A percentile compares a stretch with the other conserved stretches of the same genome.
Evolutionary conservation across 352 stramenopile species (phyloP).

Genomic region (Blastocystis hominis): DNA sequence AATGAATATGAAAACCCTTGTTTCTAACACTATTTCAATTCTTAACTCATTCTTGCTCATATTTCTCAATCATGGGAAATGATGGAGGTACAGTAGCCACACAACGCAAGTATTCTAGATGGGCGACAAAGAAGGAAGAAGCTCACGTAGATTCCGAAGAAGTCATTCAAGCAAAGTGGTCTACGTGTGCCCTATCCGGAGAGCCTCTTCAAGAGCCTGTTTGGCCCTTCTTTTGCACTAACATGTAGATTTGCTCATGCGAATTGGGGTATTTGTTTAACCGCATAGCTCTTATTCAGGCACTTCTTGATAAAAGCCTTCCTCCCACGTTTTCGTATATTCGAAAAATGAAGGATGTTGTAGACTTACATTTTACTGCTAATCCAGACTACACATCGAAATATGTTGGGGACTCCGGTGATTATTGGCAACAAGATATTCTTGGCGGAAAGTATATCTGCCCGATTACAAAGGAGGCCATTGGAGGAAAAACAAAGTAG

Average conservation of each 20-base stretch:
- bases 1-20: neutral
- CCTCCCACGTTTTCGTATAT: conserved; percentile 33
- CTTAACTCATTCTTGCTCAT: neutral
- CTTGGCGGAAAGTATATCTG: conserved; percentile 50
- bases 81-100: conserved; percentile 46
- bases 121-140: conserved; percentile 49
- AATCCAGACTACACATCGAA: conserved; percentile 37
- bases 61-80: conserved; percentile 32
- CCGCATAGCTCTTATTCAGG: conserved; percentile 32
- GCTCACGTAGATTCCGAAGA: conserved; percentile 38
- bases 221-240: neutral
- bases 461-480: conserved; percentile 42
- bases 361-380: conserved; percentile 17
- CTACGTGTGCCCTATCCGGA: conserved; percentile 42
- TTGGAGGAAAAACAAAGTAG: conserved; percentile 50
- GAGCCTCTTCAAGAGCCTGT: conserved; percentile 36
- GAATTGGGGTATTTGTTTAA: conserved; percentile 58
- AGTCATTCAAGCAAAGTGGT: conserved; percentile 51
- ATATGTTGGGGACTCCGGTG: neutral
- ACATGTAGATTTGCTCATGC: conserved; percentile 29
- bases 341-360: conserved; percentile 53
- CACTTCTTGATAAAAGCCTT: conserved; percentile 42
- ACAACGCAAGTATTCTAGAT: conserved; percentile 36
- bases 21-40: neutral
- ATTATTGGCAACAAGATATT: conserved; percentile 56